Conservation (phyloP, 108 stramenopile species). For the Fragilaria crotonensis region DNA sequence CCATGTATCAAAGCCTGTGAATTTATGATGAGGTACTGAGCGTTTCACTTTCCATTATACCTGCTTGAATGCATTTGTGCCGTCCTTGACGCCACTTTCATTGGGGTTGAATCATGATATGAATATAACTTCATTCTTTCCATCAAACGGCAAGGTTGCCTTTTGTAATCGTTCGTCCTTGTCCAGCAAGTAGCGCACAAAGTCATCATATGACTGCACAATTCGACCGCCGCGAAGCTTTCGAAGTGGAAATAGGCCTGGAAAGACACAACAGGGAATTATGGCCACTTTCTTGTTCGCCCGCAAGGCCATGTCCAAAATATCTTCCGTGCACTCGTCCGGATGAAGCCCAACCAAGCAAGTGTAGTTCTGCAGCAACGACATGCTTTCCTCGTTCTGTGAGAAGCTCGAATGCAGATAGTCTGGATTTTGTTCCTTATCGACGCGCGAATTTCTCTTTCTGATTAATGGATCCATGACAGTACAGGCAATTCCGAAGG, state of each 20-base stretch:
- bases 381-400: constrained; percentile 15
- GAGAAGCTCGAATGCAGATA: constrained; percentile 4
- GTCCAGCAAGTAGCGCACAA: constrained; percentile 41
- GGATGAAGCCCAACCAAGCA: constrained; percentile 60
- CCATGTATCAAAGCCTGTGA: too few species aligned
- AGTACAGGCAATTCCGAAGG: constrained; percentile 39
- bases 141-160: constrained; percentile 47
- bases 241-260: constrained; percentile 45
- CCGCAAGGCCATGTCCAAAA: constrained; percentile 49
- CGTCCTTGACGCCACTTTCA: too few species aligned
- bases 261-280: constrained; percentile 66
- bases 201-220: constrained; percentile 48
- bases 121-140: constrained; percentile 59
- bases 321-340: constrained; percentile 65
- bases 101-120: too few species aligned
- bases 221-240: constrained; percentile 10
- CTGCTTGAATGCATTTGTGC: too few species aligned
- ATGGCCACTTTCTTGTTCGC: constrained; percentile 40
- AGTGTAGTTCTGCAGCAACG: constrained; percentile 13
- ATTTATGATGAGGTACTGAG: too few species aligned
- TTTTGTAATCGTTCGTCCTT: constrained; percentile 44
- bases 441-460: constrained; percentile 25
- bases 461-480: constrained; percentile 60
- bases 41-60: too few species aligned
- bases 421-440: constrained; percentile 17